Evolutionary conservation across 108 stramenopile genomes (phyloP).

Genomic region (Mediolabrus comicus): DNA sequence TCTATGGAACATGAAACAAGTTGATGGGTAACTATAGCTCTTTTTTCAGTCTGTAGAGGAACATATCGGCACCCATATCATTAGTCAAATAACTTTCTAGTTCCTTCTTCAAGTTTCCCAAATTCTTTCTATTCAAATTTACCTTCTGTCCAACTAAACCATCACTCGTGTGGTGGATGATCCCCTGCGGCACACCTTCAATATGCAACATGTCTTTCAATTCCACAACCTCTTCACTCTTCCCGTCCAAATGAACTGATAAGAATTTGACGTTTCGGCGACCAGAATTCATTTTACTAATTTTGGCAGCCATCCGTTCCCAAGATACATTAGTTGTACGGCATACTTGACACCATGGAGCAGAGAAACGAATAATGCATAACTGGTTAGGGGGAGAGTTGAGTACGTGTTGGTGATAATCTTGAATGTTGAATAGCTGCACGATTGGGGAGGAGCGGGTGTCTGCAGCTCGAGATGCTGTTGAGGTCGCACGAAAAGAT

Average conservation of each 20-base stretch:
- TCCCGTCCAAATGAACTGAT: conserved; percentile 5
- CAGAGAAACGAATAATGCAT: conserved; percentile 32
- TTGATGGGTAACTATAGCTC: no score
- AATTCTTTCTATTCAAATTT: conserved; percentile 29
- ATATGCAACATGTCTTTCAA: conserved; percentile 25
- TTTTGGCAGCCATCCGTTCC: conserved; percentile 32
- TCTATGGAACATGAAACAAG: no score
- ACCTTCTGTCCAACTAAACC: conserved; percentile 26
- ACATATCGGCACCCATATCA: not conserved
- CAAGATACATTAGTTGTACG: conserved; percentile 27
- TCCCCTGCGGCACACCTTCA: conserved; percentile 22
- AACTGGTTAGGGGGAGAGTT: not conserved
- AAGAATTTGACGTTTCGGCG: conserved; percentile 13
- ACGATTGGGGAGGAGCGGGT: conserved; percentile 2
- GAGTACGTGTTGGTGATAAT: conserved; percentile 1
- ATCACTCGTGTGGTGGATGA: conserved; percentile 16
- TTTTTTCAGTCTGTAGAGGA: not conserved
- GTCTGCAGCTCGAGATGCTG: conserved; percentile 7
- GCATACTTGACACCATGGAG: conserved; percentile 42
- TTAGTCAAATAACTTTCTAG: conserved; percentile 6
- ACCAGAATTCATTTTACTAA: not conserved
- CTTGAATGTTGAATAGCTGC: not conserved
- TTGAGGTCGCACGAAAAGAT: not conserved
- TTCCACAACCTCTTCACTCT: not conserved
- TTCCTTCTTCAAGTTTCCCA: conserved; percentile 26